Conservation (phyloP, 148 eudicot species). For the Nepenthes mirabilis region DNA sequence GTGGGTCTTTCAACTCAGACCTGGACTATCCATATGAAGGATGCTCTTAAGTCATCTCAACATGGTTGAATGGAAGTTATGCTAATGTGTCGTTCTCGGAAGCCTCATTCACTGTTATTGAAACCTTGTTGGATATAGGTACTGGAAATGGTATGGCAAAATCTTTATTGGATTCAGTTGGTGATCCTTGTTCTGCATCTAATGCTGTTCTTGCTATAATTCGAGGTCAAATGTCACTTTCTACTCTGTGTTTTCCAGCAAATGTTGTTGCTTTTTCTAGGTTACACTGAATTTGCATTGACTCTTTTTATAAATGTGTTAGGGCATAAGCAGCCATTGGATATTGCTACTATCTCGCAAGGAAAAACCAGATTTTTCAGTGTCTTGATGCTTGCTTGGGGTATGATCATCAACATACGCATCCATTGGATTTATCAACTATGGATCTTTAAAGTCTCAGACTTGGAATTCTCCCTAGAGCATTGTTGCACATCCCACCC, state of each 20-base stretch:
- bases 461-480: neutral
- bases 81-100: neutral
- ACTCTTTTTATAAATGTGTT: slow-evolving; percentile 10
- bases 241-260: neutral
- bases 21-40: too few relatives aligned
- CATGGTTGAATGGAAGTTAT: too few relatives aligned
- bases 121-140: slow-evolving; percentile 36
- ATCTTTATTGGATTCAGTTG: slow-evolving; percentile 82
- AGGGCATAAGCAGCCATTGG: slow-evolving; percentile 73
- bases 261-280: neutral
- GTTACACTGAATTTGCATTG: slow-evolving; percentile 6
- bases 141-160: slow-evolving; percentile 86
- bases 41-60: too few relatives aligned
- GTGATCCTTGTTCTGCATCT: slow-evolving; percentile 64
- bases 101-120: neutral
- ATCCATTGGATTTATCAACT: neutral
- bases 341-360: slow-evolving; percentile 76
- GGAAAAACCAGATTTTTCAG: slow-evolving; percentile 66
- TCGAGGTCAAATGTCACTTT: slow-evolving; percentile 37
- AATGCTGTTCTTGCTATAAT: slow-evolving; percentile 65
- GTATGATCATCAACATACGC: slow-evolving; percentile 17
- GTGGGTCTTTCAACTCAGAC: too few relatives aligned
- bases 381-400: slow-evolving; percentile 97
- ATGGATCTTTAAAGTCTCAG: neutral
- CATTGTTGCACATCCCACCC: neutral